Base-by-base conservation (phyloP, 202 grass and related monocot species). In the Schoenoplectus triqueter region DNA sequence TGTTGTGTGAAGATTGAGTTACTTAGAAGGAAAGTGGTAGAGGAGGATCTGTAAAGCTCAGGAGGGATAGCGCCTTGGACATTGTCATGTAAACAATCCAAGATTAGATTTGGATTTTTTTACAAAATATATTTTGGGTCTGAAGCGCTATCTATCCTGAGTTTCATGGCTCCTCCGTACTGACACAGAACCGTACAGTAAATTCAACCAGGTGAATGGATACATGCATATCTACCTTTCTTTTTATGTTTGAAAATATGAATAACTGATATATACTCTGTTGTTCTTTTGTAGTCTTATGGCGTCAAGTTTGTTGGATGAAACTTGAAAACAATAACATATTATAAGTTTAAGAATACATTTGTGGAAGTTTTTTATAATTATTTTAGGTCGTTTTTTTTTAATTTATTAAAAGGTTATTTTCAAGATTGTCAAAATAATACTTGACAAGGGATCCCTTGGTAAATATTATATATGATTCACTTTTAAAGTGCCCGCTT, bases 131-230 rank as follows among this genome's bases (percentile, higher is more conserved):
- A 18, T 40, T 46, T 55, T 51, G 70, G 44, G 63, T 82, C 75
- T 71, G 67, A 86, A 60, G 85, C 85, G 85, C 85, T 86, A 86
- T 86, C 85, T 86, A 86, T 86, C 85, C 85, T 86, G 85, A 86
- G 85, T 86, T 80, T 86, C 76, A 86, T 81, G 40, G 85, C 52
- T 86, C 78, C 85, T 86, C 67, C 50, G 61, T 86, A 86, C 85
- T 86, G 59, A n/a, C 46, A 70, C 66, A 69, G 2, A 42, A 10
- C 11, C 21, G 10, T 15, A 2, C 20, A 31, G 11, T 82, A 47
- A 57, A 66, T 68, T 11, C 52, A 6, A 21, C 8, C 47, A 74
- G 70, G 70, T 22, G 19, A 3, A 42, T 80, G 7, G 11, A 78
- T 78, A 78, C 31, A 77, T 56, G 20, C 50, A 31, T 56, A 19